phyloP scores from a whole-genome alignment of 129 eudicot species.

The Artemisia tridentata region DNA sequence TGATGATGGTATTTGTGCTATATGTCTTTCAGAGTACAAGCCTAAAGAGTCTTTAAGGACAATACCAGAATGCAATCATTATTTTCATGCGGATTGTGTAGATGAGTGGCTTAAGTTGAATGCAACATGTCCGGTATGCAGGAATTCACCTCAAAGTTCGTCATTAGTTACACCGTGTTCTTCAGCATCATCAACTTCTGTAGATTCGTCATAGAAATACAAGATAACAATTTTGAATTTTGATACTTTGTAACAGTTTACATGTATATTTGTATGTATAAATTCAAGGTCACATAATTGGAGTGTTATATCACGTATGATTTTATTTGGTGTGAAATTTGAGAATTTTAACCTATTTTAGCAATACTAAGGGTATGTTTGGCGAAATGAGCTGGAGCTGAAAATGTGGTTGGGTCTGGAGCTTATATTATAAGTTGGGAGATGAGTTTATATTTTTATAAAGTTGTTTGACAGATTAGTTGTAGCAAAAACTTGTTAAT shows the following conservation, averaged over 20 bases:
- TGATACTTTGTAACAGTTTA: not conserved
- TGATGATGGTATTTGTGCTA: slow-evolving; percentile 53
- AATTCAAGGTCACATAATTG: not conserved
- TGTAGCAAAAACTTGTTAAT: too few relatives aligned
- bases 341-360: too few relatives aligned
- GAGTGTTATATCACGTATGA: not conserved
- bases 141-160: slow-evolving; percentile 57
- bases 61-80: slow-evolving; percentile 80
- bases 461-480: too few relatives aligned
- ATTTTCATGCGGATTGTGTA: slow-evolving; percentile 67
- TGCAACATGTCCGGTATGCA: slow-evolving; percentile 75
- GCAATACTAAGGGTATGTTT: too few relatives aligned
- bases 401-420: too few relatives aligned
- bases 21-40: slow-evolving; percentile 73
- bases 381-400: too few relatives aligned
- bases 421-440: too few relatives aligned
- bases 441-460: too few relatives aligned
- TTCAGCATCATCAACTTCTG: slow-evolving; percentile 18
- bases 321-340: not conserved
- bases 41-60: slow-evolving; percentile 68
- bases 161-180: slow-evolving; percentile 37
- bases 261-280: slow-evolving; percentile 28
- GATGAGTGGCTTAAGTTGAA: slow-evolving; percentile 88
- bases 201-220: slow-evolving; percentile 17
- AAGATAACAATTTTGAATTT: slow-evolving; percentile 3